Conservation (phyloP, 257 asterid genomes). For the Leptodermis oblonga region DNA sequence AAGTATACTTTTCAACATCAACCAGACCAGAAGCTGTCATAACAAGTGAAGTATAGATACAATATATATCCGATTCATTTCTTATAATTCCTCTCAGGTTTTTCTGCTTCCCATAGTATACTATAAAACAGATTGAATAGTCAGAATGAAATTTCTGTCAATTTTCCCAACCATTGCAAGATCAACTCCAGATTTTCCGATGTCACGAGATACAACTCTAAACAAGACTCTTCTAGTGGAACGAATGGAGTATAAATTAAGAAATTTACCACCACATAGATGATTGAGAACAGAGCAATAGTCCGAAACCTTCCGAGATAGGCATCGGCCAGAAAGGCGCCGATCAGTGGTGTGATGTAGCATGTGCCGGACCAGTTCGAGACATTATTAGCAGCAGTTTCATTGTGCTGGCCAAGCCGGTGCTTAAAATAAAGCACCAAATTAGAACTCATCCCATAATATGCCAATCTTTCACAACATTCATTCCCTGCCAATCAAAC, state of each 20-base stretch:
- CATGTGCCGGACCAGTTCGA: slow-evolving; percentile 79
- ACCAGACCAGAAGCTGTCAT: not conserved
- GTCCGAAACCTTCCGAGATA: slow-evolving; percentile 76
- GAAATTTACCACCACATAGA: slow-evolving; percentile 56
- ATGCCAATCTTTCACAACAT: slow-evolving; percentile 67
- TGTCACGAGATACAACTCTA: too few species aligned
- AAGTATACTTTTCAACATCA: not conserved
- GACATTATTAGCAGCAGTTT: slow-evolving; percentile 51
- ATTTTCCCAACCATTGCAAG: not conserved
- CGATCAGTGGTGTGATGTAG: slow-evolving; percentile 60
- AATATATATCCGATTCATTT: not conserved
- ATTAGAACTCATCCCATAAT: slow-evolving; percentile 72
- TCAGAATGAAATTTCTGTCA: not conserved
- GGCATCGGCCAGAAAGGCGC: slow-evolving; percentile 77
- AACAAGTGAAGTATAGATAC: not conserved
- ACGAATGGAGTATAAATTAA: not conserved
- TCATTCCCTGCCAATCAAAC: slow-evolving; percentile 41
- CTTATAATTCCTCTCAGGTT: not conserved
- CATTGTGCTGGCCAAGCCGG: slow-evolving; percentile 50
- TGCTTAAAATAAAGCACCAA: slow-evolving; percentile 43
- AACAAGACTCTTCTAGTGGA: not conserved
- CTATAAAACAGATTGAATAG: too few species aligned
- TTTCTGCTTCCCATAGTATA: too few species aligned
- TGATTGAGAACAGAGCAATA: slow-evolving; percentile 55
- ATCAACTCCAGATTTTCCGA: too few species aligned